A percentile compares a stretch with the other conserved stretches of the same genome.
Evolutionary conservation across 139 green algal genomes (phyloP).

Genomic region (Chlorella sp.): DNA sequence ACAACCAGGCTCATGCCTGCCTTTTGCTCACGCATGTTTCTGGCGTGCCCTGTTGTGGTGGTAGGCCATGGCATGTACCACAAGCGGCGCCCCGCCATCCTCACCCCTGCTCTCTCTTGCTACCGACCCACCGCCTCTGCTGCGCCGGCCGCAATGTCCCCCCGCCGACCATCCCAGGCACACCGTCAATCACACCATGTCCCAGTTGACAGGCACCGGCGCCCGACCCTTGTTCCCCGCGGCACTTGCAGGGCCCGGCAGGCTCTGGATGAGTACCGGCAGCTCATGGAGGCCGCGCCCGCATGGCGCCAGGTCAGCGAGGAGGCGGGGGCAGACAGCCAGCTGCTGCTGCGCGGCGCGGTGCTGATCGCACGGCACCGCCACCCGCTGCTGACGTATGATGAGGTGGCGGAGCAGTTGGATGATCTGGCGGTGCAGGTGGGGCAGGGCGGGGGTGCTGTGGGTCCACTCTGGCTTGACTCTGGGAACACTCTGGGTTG

Average conservation of each 20-base stretch:
- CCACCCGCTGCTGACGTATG: slow-evolving; percentile 19
- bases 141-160: too few relatives aligned
- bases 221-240: too few relatives aligned
- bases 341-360: slow-evolving; percentile 9
- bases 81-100: background rate
- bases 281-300: slow-evolving; percentile 25
- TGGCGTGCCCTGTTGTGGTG: background rate
- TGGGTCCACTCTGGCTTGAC: too few relatives aligned
- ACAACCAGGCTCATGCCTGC: too few relatives aligned
- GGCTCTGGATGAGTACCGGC: slow-evolving; percentile 33
- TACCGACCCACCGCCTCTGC: too few relatives aligned
- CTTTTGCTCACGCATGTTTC: too few relatives aligned
- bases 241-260: slow-evolving; percentile 7
- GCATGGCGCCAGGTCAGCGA: background rate
- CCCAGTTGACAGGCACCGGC: too few relatives aligned
- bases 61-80: too few relatives aligned
- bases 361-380: slow-evolving; percentile 41
- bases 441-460: too few relatives aligned
- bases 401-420: slow-evolving; percentile 12
- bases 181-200: too few relatives aligned
- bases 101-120: background rate
- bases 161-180: too few relatives aligned
- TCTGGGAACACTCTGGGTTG: too few relatives aligned
- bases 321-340: background rate
- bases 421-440: slow-evolving; percentile 46